Evolutionary conservation across 2,329 filamentous ascomycete species (phyloP).

Genomic region (Septoria petroselini): DNA sequence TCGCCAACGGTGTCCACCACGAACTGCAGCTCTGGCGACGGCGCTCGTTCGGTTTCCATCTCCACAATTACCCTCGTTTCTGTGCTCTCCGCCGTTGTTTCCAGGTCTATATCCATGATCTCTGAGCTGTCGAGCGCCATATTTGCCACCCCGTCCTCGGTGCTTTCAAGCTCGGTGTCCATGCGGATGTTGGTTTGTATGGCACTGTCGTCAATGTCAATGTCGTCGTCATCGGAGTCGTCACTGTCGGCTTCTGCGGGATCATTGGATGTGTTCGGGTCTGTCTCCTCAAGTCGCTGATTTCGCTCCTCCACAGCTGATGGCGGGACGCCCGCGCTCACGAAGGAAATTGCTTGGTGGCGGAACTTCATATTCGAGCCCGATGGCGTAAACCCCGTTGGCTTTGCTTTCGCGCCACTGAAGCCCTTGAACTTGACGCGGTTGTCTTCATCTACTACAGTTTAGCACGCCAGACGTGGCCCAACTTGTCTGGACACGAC

Average conservation of each 20-base stretch:
- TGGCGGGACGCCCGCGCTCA: slow-evolving; percentile 56
- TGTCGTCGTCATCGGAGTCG: slow-evolving; percentile 24
- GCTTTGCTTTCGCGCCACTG: slow-evolving; percentile 19
- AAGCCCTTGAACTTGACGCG: slow-evolving; percentile 33
- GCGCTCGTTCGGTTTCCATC: slow-evolving; percentile 3
- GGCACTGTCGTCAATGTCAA: slow-evolving; percentile 28
- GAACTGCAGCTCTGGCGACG: slow-evolving; percentile 26
- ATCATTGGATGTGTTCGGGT: slow-evolving; percentile 6
- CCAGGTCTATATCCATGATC: slow-evolving; percentile 19
- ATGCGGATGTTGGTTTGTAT: slow-evolving; percentile 33
- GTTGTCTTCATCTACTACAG: slow-evolving; percentile 20
- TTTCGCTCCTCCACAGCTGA: slow-evolving; percentile 30
- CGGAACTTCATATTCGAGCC: slow-evolving; percentile 52
- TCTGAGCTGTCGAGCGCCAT: slow-evolving; percentile 33
- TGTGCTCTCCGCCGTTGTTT: slow-evolving; percentile 13
- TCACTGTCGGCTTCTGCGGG: slow-evolving; percentile 25
- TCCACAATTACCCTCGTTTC: slow-evolving; percentile 21
- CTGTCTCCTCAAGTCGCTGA: slow-evolving; percentile 17
- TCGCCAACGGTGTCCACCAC: slow-evolving; percentile 38
- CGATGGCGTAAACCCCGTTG: slow-evolving; percentile 38
- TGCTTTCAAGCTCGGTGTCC: slow-evolving; percentile 34
- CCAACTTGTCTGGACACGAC: slow-evolving; percentile 5
- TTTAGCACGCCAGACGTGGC: slow-evolving; percentile 12
- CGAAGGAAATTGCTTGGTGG: slow-evolving; percentile 56
- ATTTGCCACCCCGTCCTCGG: slow-evolving; percentile 33